Percentiles rank a stretch among this genome's conserved stretches.
phyloP scores from a whole-genome alignment of 176 grass and related monocot species.

The Typha latifolia region DNA sequence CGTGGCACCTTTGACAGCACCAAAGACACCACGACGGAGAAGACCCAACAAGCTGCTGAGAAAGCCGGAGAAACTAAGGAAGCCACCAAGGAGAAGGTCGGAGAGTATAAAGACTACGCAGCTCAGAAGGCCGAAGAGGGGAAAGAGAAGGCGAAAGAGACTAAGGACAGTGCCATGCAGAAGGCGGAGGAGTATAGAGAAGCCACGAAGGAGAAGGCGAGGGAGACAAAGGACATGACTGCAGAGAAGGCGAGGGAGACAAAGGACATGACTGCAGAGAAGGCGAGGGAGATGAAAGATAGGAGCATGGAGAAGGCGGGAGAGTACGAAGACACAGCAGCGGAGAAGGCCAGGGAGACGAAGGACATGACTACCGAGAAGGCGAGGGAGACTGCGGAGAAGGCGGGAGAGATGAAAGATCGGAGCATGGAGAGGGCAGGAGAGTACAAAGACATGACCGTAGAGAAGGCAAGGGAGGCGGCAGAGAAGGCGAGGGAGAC shows the following conservation, averaged over 20 bases:
- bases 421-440: slow-evolving; percentile 28
- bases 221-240: slow-evolving; percentile 31
- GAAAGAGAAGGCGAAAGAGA: slow-evolving; percentile 25
- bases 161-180: slow-evolving; percentile 32
- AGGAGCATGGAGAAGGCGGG: slow-evolving; percentile 28
- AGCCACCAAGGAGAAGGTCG: slow-evolving; percentile 28
- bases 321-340: slow-evolving; percentile 14
- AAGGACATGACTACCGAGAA: slow-evolving; percentile 5
- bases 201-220: slow-evolving; percentile 15
- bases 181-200: slow-evolving; percentile 48
- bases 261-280: slow-evolving; percentile 15
- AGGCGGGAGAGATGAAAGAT: slow-evolving; percentile 18
- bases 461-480: not conserved
- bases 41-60: not conserved
- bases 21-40: slow-evolving; percentile 23
- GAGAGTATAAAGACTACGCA: slow-evolving; percentile 30
- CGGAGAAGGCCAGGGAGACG: slow-evolving; percentile 25
- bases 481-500: slow-evolving; percentile 27
- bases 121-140: slow-evolving; percentile 23
- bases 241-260: no score
- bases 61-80: slow-evolving; percentile 35
- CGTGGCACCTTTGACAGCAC: slow-evolving; percentile 29
- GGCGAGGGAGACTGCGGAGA: slow-evolving; percentile 10
- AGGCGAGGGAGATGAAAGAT: slow-evolving; percentile 18
- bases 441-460: slow-evolving; percentile 11